Conservation (phyloP, 1,284 basidiomycete genomes). For the Gymnopus androsaceus region DNA sequence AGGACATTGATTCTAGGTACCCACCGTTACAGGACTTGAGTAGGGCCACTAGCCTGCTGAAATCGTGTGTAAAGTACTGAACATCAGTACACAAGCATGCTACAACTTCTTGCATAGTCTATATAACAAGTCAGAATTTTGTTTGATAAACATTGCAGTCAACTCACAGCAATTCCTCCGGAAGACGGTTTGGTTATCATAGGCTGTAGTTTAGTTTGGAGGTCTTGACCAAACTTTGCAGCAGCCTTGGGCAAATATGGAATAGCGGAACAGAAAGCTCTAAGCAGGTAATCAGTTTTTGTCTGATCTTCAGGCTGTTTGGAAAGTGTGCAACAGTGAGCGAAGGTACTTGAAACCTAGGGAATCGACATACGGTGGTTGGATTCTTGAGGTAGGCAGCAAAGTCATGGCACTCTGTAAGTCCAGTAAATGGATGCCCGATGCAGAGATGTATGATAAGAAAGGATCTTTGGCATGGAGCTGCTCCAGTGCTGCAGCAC, state of each 20-base stretch:
- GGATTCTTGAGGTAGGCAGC: conserved; percentile 88
- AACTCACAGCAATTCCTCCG: conserved; percentile 64
- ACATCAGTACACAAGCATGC: conserved; percentile 90
- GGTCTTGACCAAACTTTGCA: conserved; percentile 81
- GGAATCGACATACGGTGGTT: conserved; percentile 54
- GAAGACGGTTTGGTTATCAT: conserved; percentile 84
- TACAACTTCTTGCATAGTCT: conserved; percentile 88
- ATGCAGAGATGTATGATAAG: no score
- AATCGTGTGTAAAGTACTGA: conserved; percentile 85
- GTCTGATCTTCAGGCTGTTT: conserved; percentile 78
- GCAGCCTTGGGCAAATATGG: conserved; percentile 88
- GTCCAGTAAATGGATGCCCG: no score
- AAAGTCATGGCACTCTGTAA: conserved; percentile 80
- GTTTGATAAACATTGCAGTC: not conserved
- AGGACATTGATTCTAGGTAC: conserved; percentile 23
- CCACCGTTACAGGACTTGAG: conserved; percentile 82
- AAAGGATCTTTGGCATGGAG: no score
- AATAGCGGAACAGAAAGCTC: conserved; percentile 84
- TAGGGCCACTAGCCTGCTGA: conserved; percentile 71
- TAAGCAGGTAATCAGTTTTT: conserved; percentile 82
- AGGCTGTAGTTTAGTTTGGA: conserved; percentile 79
- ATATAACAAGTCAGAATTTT: conserved; percentile 1
- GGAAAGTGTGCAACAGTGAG: not conserved
- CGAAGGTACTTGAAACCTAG: no score
- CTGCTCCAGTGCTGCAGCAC: no score